A percentile compares a stretch with the other conserved stretches of the same genome.
Conservation (phyloP, 2,329 filamentous ascomycete genomes). For the Davidsoniella virescens region DNA sequence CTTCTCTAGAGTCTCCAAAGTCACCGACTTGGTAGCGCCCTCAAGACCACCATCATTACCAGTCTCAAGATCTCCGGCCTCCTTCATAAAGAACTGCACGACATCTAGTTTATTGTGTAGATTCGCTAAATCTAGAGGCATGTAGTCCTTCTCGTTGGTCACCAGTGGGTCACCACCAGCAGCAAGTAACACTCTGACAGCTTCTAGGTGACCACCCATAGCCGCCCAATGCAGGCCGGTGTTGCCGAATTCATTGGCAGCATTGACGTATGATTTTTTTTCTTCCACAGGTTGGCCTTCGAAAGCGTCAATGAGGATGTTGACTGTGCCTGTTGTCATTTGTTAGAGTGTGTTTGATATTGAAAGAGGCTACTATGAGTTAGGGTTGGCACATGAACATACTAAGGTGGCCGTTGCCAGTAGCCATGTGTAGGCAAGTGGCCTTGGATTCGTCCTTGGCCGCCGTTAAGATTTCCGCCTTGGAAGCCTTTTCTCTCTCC, state of each 20-base stretch:
- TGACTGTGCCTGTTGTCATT: slow-evolving; percentile 26
- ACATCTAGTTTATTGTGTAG: slow-evolving; percentile 51
- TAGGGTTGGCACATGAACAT: slow-evolving; percentile 17
- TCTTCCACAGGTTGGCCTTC: slow-evolving; percentile 22
- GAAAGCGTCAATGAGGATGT: slow-evolving; percentile 27
- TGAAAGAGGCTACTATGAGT: neutral
- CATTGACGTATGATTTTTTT: slow-evolving; percentile 42
- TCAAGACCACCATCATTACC: slow-evolving; percentile 20
- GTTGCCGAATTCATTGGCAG: slow-evolving; percentile 68
- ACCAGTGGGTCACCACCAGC: slow-evolving; percentile 62
- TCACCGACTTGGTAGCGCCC: slow-evolving; percentile 17
- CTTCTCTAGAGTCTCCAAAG: slow-evolving; percentile 12
- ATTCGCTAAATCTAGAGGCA: slow-evolving; percentile 59
- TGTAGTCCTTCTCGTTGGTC: slow-evolving; percentile 71
- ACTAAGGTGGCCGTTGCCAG: slow-evolving; percentile 79
- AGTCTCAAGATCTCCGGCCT: slow-evolving; percentile 31
- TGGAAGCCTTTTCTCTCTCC: slow-evolving; percentile 40
- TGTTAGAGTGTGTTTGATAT: slow-evolving; percentile 2
- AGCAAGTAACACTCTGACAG: slow-evolving; percentile 56
- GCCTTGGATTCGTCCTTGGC: slow-evolving; percentile 61
- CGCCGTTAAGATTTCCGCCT: slow-evolving; percentile 49
- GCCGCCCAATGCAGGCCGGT: slow-evolving; percentile 90
- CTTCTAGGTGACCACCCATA: slow-evolving; percentile 68
- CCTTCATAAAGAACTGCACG: slow-evolving; percentile 42
- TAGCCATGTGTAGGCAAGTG: slow-evolving; percentile 80